Evolutionary conservation across 441 rosid species (phyloP).

Genomic region (Flueggea neowawraea): DNA sequence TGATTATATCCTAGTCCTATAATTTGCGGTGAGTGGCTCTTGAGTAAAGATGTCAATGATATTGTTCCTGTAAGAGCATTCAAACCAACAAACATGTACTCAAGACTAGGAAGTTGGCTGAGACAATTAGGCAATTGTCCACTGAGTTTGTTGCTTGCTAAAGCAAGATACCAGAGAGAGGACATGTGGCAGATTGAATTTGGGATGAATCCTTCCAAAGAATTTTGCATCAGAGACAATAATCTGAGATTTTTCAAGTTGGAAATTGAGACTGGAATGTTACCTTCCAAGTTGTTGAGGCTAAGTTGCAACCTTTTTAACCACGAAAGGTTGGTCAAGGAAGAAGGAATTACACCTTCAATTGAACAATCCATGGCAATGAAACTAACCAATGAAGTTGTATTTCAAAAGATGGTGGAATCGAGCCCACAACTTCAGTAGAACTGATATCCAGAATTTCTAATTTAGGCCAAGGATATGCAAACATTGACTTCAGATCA

Average conservation of each 20-base stretch:
- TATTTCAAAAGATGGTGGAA: conserved; percentile 20
- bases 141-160: conserved; percentile 10
- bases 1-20: conserved; percentile 9
- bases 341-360: conserved; percentile 20
- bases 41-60: conserved; percentile 3
- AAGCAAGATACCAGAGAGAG: conserved; percentile 13
- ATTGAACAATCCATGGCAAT: conserved; percentile 14
- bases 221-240: conserved; percentile 16
- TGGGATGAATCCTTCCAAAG: conserved; percentile 19
- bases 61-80: conserved; percentile 23
- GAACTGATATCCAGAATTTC: conserved; percentile 16
- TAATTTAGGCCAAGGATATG: conserved; percentile 18
- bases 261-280: conserved; percentile 13
- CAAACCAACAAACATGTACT: background rate
- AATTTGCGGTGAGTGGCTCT: background rate
- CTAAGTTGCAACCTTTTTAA: background rate
- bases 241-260: conserved; percentile 15
- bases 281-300: background rate
- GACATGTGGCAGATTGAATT: conserved; percentile 21
- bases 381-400: conserved; percentile 18
- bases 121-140: conserved; percentile 27
- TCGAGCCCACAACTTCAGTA: conserved; percentile 16
- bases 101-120: conserved; percentile 11
- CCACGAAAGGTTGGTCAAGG: conserved; percentile 19
- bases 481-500: conserved; percentile 18